A percentile compares a stretch with the other conserved stretches of the same genome.
These are phyloP conservation scores for Triangularia setosa DNA, from an alignment of 2,329 filamentous ascomycete species.

Conservation along the genomic window DNA sequence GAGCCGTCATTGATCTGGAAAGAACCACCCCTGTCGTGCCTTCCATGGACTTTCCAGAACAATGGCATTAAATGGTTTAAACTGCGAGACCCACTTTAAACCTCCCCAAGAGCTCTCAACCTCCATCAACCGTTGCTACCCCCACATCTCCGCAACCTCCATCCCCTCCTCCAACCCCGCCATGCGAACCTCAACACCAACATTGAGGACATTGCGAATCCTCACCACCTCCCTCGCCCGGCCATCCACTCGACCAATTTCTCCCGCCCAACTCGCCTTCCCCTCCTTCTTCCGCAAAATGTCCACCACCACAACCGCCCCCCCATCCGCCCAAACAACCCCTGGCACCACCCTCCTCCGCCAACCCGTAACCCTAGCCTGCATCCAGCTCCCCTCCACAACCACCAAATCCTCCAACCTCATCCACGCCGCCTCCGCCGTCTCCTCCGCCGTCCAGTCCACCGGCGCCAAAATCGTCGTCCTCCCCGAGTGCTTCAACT, in stretches of 20 bases:
- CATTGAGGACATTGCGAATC: neutral
- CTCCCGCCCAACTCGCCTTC: neutral
- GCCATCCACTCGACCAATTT: neutral
- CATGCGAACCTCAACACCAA: slow-evolving; percentile 4
- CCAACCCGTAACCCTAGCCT: slow-evolving; percentile 72
- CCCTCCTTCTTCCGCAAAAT: slow-evolving; percentile 31
- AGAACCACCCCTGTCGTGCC: neutral
- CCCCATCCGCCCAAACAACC: slow-evolving; percentile 7
- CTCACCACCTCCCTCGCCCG: slow-evolving; percentile 1
- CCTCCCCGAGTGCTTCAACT: slow-evolving; percentile 98
- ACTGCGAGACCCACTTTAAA: slow-evolving; percentile 13
- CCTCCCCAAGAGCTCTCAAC: too few species aligned
- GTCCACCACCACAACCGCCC: slow-evolving; percentile 29
- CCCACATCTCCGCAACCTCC: neutral
- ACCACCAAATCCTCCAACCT: slow-evolving; percentile 85
- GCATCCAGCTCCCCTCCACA: slow-evolving; percentile 77
- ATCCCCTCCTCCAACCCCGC: neutral
- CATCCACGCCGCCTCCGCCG: slow-evolving; percentile 71
- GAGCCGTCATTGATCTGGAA: neutral
- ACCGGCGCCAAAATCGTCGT: slow-evolving; percentile 82
- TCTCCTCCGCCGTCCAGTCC: slow-evolving; percentile 68
- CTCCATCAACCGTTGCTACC: neutral
- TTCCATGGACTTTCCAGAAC: neutral
- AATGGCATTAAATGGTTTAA: neutral
- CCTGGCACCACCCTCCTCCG: slow-evolving; percentile 52